Evolutionary conservation across 1,284 basidiomycete genomes (phyloP), one percentile per base, ranked within the genome.

Genomic region (Rhodotorula sp.): DNA sequence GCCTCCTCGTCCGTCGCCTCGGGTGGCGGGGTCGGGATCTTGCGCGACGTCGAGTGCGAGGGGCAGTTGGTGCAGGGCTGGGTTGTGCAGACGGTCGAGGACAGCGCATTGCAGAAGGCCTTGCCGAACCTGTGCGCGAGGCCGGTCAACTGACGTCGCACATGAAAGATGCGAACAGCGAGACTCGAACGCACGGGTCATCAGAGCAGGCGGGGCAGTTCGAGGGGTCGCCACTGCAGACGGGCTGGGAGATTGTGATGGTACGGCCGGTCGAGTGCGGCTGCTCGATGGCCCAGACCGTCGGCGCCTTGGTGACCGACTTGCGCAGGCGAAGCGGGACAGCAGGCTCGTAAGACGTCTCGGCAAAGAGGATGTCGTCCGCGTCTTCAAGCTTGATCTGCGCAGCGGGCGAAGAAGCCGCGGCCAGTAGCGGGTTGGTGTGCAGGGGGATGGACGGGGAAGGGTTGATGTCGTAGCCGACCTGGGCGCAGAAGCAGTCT

Each of bases 201-300:
- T 79, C 76, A 17, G 76, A 73, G 55, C 78, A 79, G 3, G 78
- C 78, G 1, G 74, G 76, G 48, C 78, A 79, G 41, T 74, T 78
- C 34, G 71, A 66, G 8, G 77, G 77, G 34, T 78, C 76, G 55
- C 77, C 77, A 25, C 68, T 77, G 64, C 78, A 79, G 14, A 73
- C 64, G 1, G 63, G 69, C 63, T 72, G 59, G 25, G 50, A 65
- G 65, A 5, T 53, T 34, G 17, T 53, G 52, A 45, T n/a, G n/a
- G 66, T 12, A 12, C 62, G 21, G 62, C n/a, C n/a, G 34, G 5
- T 42, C 3, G 49, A 23, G 3, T 14, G 25, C 27, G 53, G 42
- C 44, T 25, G 55, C 23, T 75, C 69, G 54, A 76, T 66, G 2
- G 58, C 56, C 74, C 74, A 76, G 14, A 76, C 67, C 16, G 25